These are phyloP conservation scores for Phylloporus arenicola DNA, from an alignment of 768 basidiomycete genomes.

Conservation along the genomic window DNA sequence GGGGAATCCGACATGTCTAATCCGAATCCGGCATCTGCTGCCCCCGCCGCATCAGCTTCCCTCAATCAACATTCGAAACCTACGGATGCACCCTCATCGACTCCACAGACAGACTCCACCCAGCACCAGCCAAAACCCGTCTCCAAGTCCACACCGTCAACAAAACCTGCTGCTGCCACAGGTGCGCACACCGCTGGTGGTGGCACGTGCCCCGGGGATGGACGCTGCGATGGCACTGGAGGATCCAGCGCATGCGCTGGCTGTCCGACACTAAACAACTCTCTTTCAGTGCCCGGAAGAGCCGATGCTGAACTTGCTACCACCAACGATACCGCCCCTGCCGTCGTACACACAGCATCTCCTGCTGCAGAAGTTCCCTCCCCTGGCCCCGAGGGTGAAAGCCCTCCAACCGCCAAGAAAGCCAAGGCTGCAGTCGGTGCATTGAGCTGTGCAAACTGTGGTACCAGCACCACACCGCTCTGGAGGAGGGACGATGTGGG, in stretches of 20 bases:
- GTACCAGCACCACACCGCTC: slow-evolving; percentile 82
- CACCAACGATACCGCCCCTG: slow-evolving; percentile 18
- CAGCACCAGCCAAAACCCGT: slow-evolving; percentile 24
- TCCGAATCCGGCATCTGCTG: slow-evolving; percentile 32
- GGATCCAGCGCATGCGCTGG: slow-evolving; percentile 90
- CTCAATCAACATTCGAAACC: slow-evolving; percentile 30
- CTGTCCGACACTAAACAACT: slow-evolving; percentile 96
- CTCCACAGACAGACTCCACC: slow-evolving; percentile 23
- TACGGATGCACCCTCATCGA: slow-evolving; percentile 25
- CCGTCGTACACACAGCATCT: slow-evolving; percentile 17
- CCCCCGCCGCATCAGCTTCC: slow-evolving; percentile 24
- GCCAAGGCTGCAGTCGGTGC: slow-evolving; percentile 55
- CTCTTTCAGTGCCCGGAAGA: slow-evolving; percentile 43
- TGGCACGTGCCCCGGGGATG: slow-evolving; percentile 97
- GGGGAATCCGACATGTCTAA: slow-evolving; percentile 33
- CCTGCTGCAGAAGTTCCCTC: slow-evolving; percentile 34
- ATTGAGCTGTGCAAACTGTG: slow-evolving; percentile 81
- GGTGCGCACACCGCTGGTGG: slow-evolving; percentile 31
- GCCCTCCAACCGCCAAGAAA: slow-evolving; percentile 30
- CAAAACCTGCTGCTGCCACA: slow-evolving; percentile 26
- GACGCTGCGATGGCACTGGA: slow-evolving; percentile 95
- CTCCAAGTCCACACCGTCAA: slow-evolving; percentile 22
- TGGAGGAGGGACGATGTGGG: slow-evolving; percentile 89
- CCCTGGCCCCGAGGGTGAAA: slow-evolving; percentile 25
- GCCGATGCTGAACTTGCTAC: slow-evolving; percentile 34